Base-by-base conservation (phyloP, 2,329 filamentous ascomycete species). In the Pleoardoris graminearum region DNA sequence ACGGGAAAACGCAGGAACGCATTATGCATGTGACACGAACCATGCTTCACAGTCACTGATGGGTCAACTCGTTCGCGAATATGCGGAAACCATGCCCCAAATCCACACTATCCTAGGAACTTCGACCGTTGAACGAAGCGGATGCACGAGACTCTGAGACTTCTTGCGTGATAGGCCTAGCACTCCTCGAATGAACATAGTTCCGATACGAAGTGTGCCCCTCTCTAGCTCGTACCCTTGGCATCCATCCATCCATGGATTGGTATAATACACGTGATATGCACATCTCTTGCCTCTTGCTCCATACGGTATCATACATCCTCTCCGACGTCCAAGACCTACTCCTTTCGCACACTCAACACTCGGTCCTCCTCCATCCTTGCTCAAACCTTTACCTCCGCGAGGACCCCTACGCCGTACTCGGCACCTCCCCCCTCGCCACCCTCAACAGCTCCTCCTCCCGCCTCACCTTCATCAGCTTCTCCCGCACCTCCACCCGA, bases 371-470 rank as follows among this genome's bases (percentile, higher is more conserved):
- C n/a, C n/a, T n/a, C n/a, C n/a, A n/a, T n/a, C n/a, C n/a, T n/a
- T n/a, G n/a, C n/a, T n/a, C n/a, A n/a, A n/a, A n/a, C n/a, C n/a
- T n/a, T n/a, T n/a, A n/a, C n/a, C n/a, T n/a, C n/a, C n/a, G n/a
- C n/a, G n/a, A n/a, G n/a, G n/a, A n/a, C n/a, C n/a, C n/a, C 42
- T 57, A 58, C 6, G 45, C n/a, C 32, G 56, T 27, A 23, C 43
- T 39, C 1, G 51, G 27, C 4, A 54, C 50, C 77, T 68, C 64
- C 1, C 70, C 79, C 63, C 78, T 80, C 14, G 84, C 85, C 70
- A 81, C 71, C 53, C 75, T 76, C 54, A 87, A 62, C 66, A 86
- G 70, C 48, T 79, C 82, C 73, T 84, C 79, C 74, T 90, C 85
- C 65, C 79, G 80, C 75, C 82, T 82, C 75, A 81, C 79, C 70